Conservation (phyloP, 306 rosid species). For the Casuarina glauca region DNA sequence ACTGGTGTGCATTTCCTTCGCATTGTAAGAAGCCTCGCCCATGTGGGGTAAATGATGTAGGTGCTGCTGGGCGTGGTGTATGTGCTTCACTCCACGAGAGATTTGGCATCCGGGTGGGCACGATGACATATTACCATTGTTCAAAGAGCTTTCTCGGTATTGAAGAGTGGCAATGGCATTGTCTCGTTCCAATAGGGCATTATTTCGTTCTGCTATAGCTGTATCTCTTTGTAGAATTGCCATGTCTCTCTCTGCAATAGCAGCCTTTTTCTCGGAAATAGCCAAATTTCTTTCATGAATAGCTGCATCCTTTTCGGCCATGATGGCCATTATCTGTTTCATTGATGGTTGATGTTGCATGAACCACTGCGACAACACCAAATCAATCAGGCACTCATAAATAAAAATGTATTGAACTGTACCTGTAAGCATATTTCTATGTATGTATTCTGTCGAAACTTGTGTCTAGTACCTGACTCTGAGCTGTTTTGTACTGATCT, state of each 20-base stretch:
- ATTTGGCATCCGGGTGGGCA: constrained; percentile 99
- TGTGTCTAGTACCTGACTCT: constrained; percentile 75
- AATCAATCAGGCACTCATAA: constrained; percentile 6
- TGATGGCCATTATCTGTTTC: constrained; percentile 92
- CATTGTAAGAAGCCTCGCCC: constrained; percentile 61
- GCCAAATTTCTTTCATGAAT: constrained; percentile 90
- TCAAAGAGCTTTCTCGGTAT: constrained; percentile 67
- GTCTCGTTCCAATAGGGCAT: constrained; percentile 78
- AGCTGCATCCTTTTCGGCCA: constrained; percentile 96
- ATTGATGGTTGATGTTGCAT: constrained; percentile 95
- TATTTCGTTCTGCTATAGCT: constrained; percentile 85
- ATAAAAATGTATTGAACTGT: background rate
- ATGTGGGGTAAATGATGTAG: constrained; percentile 59
- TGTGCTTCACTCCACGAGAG: constrained; percentile 91
- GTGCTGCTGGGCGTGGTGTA: constrained; percentile 85
- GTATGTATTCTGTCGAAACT: background rate
- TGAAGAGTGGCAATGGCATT: constrained; percentile 88
- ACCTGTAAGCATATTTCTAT: constrained; percentile 8
- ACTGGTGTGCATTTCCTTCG: constrained; percentile 62
- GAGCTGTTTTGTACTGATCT: constrained; percentile 84
- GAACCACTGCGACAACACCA: constrained; percentile 72
- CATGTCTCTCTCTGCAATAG: constrained; percentile 88
- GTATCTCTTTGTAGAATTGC: constrained; percentile 86
- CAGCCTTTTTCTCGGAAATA: constrained; percentile 87
- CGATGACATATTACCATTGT: constrained; percentile 53